Evolutionary conservation across 805 yeast genomes (phyloP), one percentile per base, ranked within the genome.

Genomic region (Candida pini): DNA sequence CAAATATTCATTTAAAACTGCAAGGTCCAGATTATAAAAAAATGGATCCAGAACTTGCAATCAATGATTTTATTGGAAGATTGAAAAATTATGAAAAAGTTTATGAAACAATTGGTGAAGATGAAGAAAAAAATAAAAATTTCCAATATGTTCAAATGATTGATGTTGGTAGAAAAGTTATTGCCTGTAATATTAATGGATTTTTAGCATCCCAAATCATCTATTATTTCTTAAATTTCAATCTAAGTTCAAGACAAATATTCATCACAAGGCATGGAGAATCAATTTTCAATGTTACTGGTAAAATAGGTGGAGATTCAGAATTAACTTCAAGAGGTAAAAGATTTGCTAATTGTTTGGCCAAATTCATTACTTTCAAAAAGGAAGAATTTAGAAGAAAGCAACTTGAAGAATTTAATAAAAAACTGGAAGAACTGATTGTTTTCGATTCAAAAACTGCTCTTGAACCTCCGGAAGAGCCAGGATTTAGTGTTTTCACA

Each of bases 251-350:
- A 54, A 71, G 97, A 41, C 95, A 89, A 56, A 88, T 90, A 33
- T 90, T 96, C 88, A 82, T 90, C 42, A 81, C 97, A 1, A 74
- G 98, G 41, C 96, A 89, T 52, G 98, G 98, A 33, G 97, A 90
- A 61, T 78, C 89, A 44, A 71, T 72, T 22, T 96, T 88, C 54
- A 90, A 90, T 54, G 80, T 86, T 14, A 52, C 63, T 33, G 98
- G 98, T 5, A 68, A 76, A 34, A 87, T 90, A 46, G 97, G 98
- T 9, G 98, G 98, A 16, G 92, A 90, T 57, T 81, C 96, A 0
- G 65, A 68, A 17, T 63, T 90, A 27, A 89, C 97, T 0, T 69
- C 71, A 38, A 73, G 96, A 34, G 98, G 98, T 24, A 58, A 61
- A 16, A 78, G 70, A 48, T 90, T 85, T 54, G 69, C 95, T 2